Base-by-base conservation (phyloP, 1,139 yeast genomes). In the Hansenula sp. region DNA sequence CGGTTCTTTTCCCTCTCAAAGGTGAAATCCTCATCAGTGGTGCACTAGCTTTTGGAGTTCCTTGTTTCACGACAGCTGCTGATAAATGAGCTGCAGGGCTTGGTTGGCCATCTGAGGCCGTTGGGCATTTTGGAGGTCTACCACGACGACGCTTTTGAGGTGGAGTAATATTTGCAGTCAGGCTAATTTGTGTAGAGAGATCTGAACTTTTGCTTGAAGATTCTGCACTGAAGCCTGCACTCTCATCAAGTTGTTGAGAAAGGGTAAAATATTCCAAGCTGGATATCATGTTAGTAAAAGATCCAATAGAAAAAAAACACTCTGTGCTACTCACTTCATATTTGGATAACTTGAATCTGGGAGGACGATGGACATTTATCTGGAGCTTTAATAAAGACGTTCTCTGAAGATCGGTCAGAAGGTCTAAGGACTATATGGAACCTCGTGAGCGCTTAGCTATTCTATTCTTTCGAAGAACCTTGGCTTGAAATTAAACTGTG, bases 1-100 rank as follows among this genome's bases (percentile, higher is more conserved):
- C 37, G 18, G 41, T 21, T 33, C 42, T 39, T 36, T 41, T 47
- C 3, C 35, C 40, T 8, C 39, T 42, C 5, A 45, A 33, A 3
- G 61, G 61, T 1, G 61, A 54, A 6, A 57, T 53, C 40, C 53
- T 53, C 61, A 57, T 57, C 31, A 57, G 13, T 7, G 60, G 58
- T 1, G 57, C 47, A 12, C 48, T 44, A 0, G 56, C 47, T 40
- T 52, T 56, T 19, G 61, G 60, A 7, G 59, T 49, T 0, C 61
- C 61, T 36, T 52, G 58, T 37, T 51, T 57, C 40, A 55, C 21
- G 11, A 54, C 57, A 21, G 60, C 56, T 3, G 61, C 61, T 1
- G 61, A 57, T 11, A 49, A 40, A 41, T 42, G 42, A 13, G 56
- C 59, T 32, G 60, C 60, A 19, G 56, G 53, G 25, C 52, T 48